Conservation (phyloP, 176 grass and related monocot genomes). For the Eleusine indica region DNA sequence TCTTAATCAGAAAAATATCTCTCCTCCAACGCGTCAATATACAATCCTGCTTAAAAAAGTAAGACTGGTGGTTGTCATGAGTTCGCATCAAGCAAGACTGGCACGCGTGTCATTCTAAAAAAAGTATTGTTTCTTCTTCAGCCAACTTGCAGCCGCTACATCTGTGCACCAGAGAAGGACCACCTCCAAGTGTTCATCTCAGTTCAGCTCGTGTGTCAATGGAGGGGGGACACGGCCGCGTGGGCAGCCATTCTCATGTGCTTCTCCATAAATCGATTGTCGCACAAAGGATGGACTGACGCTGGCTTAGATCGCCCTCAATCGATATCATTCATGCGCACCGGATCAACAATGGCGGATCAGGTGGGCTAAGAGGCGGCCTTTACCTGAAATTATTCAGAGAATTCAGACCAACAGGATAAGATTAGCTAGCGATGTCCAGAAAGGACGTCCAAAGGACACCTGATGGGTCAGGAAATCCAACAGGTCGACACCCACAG, state of each 20-base stretch:
- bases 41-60: neutral
- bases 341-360: neutral
- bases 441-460: neutral
- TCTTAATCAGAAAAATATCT: neutral
- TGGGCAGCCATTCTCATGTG: conserved; percentile 31
- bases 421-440: neutral
- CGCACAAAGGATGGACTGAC: neutral
- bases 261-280: neutral
- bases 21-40: neutral
- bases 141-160: conserved; percentile 20
- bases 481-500: neutral
- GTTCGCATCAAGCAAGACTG: conserved; percentile 24
- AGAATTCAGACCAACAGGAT: neutral
- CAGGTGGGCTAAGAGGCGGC: neutral
- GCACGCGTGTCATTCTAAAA: conserved; percentile 2
- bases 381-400: too few species aligned
- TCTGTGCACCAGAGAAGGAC: neutral
- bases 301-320: neutral
- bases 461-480: conserved; percentile 18
- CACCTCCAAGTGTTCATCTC: conserved; percentile 6
- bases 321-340: neutral
- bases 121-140: neutral
- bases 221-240: conserved; percentile 11
- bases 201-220: conserved; percentile 32
- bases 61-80: conserved; percentile 6